These are phyloP conservation scores for Leccinum rimulosum DNA, from an alignment of 768 basidiomycete genomes.

Conservation along the genomic window DNA sequence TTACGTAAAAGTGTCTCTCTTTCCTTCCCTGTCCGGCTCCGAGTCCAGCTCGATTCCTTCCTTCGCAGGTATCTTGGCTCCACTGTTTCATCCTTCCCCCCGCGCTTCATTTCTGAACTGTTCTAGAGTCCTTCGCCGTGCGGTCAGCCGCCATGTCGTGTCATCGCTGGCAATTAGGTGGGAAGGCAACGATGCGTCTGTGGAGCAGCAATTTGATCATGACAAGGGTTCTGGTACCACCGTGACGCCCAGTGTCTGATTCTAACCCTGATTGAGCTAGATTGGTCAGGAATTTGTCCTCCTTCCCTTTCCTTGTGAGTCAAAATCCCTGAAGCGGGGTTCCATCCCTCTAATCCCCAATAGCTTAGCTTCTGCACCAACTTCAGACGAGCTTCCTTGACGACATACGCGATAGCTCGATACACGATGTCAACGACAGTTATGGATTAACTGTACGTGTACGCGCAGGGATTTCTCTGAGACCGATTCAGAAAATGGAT, in stretches of 20 bases:
- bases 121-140: neutral
- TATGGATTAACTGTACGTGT: slow-evolving; percentile 11
- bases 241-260: neutral
- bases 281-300: neutral
- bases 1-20: neutral
- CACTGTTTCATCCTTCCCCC: neutral
- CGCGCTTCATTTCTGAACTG: slow-evolving; percentile 7
- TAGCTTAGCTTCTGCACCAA: neutral
- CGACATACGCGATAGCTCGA: slow-evolving; percentile 1
- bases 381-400: neutral
- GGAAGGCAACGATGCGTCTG: neutral
- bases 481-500: neutral
- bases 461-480: neutral
- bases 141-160: neutral
- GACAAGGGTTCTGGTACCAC: slow-evolving; percentile 1
- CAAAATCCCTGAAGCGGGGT: neutral
- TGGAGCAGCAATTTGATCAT: slow-evolving; percentile 1
- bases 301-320: neutral
- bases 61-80: slow-evolving; percentile 1
- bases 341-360: neutral
- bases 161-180: neutral
- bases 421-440: neutral
- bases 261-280: slow-evolving; percentile 7
- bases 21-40: neutral
- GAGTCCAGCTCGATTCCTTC: neutral